Evolutionary conservation across 805 yeast species (phyloP).

Genomic region (Candida yuanshanica): DNA sequence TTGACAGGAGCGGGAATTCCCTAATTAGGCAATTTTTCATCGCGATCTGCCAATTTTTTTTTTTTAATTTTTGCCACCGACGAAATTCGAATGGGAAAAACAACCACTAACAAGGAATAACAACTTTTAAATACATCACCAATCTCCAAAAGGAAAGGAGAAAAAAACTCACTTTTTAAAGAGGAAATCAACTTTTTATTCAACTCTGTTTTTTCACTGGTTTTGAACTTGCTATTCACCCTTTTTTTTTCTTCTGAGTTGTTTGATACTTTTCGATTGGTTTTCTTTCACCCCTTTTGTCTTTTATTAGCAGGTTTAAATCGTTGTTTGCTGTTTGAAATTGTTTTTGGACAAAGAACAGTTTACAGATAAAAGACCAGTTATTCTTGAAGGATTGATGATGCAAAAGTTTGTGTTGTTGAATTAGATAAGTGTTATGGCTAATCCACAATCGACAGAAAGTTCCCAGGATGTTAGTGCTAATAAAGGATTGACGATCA

Average conservation of each 20-base stretch:
- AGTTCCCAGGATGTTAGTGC: neutral
- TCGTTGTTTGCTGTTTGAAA: neutral
- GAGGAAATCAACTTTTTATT: too few relatives aligned
- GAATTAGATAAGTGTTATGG: neutral
- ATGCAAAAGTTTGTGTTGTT: neutral
- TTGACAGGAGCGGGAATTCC: too few relatives aligned
- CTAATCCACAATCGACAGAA: neutral
- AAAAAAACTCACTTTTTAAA: neutral
- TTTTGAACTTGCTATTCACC: neutral
- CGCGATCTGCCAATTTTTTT: neutral
- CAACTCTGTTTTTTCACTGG: neutral
- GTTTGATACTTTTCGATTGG: too few relatives aligned
- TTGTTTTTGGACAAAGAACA: too few relatives aligned
- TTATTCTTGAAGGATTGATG: neutral
- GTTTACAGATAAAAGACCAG: too few relatives aligned
- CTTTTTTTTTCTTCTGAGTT: neutral
- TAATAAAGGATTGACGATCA: neutral
- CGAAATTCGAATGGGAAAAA: neutral
- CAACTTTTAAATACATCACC: too few relatives aligned
- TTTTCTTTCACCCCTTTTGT: neutral
- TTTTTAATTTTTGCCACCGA: neutral
- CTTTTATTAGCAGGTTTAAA: neutral
- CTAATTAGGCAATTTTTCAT: neutral
- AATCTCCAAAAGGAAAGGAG: too few relatives aligned
- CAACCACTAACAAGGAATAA: too few relatives aligned